Conservation (phyloP, 208 protist genomes). For the Strigomonas culicis region DNA sequence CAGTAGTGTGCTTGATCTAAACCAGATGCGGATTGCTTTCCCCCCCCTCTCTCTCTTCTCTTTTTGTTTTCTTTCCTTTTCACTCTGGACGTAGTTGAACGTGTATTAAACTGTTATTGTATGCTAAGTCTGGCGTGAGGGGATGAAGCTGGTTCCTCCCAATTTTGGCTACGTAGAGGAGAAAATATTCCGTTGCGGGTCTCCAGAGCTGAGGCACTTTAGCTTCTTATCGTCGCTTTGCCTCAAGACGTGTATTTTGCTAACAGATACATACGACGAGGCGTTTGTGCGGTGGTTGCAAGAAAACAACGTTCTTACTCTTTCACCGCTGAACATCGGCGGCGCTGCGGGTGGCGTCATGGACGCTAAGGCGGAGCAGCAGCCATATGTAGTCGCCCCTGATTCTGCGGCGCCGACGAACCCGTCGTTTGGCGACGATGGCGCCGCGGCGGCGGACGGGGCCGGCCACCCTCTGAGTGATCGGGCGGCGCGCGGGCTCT, state of each 20-base stretch:
- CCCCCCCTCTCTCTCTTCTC: not conserved
- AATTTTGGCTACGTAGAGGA: conserved; percentile 98
- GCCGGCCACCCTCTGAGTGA: no score
- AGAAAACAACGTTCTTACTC: conserved; percentile 88
- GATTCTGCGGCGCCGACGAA: not conserved
- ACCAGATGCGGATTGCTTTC: no score
- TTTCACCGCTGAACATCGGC: conserved; percentile 51
- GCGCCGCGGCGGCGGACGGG: not conserved
- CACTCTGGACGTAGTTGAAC: not conserved
- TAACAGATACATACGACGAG: conserved; percentile 91
- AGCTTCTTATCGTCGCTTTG: conserved; percentile 95
- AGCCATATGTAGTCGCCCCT: no score
- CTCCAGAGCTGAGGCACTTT: conserved; percentile 95
- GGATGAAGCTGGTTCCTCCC: conserved; percentile 88
- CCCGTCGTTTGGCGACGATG: no score
- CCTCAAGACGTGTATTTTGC: conserved; percentile 94
- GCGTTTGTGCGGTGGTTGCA: conserved; percentile 93
- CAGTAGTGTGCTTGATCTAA: no score
- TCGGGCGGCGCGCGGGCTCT: no score
- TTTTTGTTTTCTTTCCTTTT: conserved; percentile 3
- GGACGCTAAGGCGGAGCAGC: no score
- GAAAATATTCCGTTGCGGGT: conserved; percentile 94
- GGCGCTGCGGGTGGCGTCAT: no score
- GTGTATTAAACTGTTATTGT: not conserved
- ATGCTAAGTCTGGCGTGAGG: not conserved